Base-by-base conservation (phyloP, 2,329 filamentous ascomycete species). In the Clarireedia paspali region DNA sequence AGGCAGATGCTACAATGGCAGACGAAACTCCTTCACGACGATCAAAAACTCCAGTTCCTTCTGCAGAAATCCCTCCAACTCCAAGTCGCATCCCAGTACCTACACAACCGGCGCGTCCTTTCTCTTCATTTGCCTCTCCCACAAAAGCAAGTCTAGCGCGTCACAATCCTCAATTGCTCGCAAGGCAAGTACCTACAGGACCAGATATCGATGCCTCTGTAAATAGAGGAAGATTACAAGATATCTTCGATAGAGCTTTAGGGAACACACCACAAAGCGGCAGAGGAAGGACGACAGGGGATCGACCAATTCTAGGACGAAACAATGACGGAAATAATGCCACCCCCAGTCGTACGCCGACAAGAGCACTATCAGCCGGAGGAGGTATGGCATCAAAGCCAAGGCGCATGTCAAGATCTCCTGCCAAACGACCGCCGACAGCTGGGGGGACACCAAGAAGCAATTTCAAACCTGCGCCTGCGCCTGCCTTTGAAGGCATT, bases 71-170 rank as follows among this genome's bases (percentile, higher is more conserved):
- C 62, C 71, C 71, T 38, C 72, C 71, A 56, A 73, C 70, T 55
- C 71, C 70, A 48, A 67, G 63, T 63, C 66, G 64, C 47, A 66
- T 66, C 42, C 66, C 66, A 3, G 59, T 57, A 36, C 60, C 53
- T 42, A 52, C 50, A 30, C 50, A 57, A 53, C 26, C 47, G 5
- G 15, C 55, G 60, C 60, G 54, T 58, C 65, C 30, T 64, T 70
- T 17, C 67, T 77, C 80, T 0, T 86, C 83, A 0, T 87, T 83
- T 65, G 80, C 80, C 53, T 86, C 84, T n/a, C 84, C 85, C 0
- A 87, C 84, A 0, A 82, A 77, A 66, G 77, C 84, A 12, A 88
- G 82, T 63, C 70, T 87, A 14, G 75, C 82, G 56, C 78, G 80
- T 60, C 77, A 80, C 48, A 80, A 86, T 59, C 81, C 83, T 0